Conservation (phyloP, 1,284 basidiomycete species). For the Mycosarcoma maydis region DNA sequence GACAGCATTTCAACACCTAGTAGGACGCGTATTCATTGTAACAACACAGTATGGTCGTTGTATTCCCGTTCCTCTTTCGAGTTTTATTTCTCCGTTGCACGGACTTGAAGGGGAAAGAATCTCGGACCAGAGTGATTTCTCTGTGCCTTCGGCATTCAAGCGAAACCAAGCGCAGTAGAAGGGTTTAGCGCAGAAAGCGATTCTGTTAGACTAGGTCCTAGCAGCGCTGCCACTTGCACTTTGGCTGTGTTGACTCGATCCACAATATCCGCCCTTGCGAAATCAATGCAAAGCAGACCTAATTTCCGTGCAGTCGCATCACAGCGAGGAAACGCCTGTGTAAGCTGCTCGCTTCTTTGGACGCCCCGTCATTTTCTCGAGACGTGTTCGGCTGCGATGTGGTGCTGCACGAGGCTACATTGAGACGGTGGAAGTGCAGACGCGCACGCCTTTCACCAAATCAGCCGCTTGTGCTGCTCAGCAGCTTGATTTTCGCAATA, state of each 20-base stretch:
- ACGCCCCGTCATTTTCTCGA: slow-evolving; percentile 3
- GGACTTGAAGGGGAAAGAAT: too few species aligned
- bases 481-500: background rate
- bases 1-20: too few species aligned
- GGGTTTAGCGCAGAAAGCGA: slow-evolving; percentile 5
- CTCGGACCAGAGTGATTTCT: too few species aligned
- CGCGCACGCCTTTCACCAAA: background rate
- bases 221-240: background rate
- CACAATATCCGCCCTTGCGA: background rate
- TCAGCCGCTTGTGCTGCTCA: background rate
- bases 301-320: slow-evolving; percentile 4
- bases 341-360: background rate
- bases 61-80: background rate
- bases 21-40: too few species aligned
- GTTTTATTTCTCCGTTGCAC: too few species aligned
- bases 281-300: background rate
- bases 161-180: background rate
- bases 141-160: slow-evolving; percentile 6
- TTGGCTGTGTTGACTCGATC: background rate
- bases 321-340: background rate
- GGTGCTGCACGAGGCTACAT: slow-evolving; percentile 4
- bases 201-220: slow-evolving; percentile 5
- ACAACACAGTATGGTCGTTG: too few species aligned
- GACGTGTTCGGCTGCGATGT: slow-evolving; percentile 9
- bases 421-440: background rate